These are phyloP conservation scores for Apiospora arundinis DNA, from an alignment of 2,329 filamentous ascomycete species.

Conservation along the genomic window DNA sequence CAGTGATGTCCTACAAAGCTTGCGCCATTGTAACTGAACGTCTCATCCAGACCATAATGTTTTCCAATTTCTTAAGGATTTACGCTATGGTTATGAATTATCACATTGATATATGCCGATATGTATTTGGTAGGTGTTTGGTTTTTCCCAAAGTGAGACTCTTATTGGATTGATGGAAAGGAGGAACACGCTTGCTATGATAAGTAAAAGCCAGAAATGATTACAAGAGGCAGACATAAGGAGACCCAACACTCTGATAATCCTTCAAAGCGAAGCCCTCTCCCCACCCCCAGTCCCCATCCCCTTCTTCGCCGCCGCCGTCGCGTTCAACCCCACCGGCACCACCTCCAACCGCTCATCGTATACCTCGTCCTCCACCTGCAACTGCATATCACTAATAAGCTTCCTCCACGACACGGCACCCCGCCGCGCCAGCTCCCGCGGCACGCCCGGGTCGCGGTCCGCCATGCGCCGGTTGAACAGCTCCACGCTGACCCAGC, in stretches of 20 bases:
- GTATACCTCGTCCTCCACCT: neutral
- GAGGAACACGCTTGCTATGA: neutral
- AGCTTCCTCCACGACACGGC: conserved; percentile 40
- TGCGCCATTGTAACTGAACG: too few relatives aligned
- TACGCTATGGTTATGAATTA: too few relatives aligned
- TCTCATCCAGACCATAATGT: too few relatives aligned
- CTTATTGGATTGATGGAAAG: neutral
- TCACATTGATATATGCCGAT: too few relatives aligned
- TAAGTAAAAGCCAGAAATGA: neutral
- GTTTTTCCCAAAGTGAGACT: too few relatives aligned
- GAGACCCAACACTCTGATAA: neutral
- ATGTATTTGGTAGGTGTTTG: too few relatives aligned
- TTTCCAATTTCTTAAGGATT: too few relatives aligned
- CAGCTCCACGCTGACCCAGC: conserved; percentile 75
- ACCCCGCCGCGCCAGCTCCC: conserved; percentile 45
- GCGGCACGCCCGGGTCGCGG: conserved; percentile 56
- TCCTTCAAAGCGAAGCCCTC: neutral
- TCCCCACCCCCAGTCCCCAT: neutral
- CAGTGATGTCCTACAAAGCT: too few relatives aligned
- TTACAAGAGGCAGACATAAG: neutral
- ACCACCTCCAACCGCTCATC: neutral
- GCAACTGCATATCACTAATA: conserved; percentile 37
- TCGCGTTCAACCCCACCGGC: neutral
- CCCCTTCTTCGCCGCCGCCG: neutral
- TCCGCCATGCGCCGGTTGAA: conserved; percentile 68